Percentiles rank a stretch among this genome's conserved stretches.
Conservation (phyloP, 2,329 filamentous ascomycete genomes). For the Claviceps fusiformis region DNA sequence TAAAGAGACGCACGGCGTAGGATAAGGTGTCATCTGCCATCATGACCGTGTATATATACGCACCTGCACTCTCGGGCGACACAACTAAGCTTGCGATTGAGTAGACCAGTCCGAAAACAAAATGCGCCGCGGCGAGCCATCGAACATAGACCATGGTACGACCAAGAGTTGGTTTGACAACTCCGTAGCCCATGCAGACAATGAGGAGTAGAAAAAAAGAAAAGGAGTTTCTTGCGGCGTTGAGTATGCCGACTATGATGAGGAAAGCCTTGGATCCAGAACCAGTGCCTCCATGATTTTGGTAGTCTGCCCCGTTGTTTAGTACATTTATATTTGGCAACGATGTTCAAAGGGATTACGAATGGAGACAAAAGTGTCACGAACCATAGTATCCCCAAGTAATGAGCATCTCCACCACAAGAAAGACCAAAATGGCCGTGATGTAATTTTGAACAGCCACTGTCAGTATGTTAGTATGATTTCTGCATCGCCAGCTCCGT, state of each 20-base stretch:
- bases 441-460: constrained; percentile 98
- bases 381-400: constrained; percentile 94
- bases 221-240: constrained; percentile 90
- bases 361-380: constrained; percentile 10
- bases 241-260: constrained; percentile 82
- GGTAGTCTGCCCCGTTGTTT: constrained; percentile 51
- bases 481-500: no score
- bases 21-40: not conserved
- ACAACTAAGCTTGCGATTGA: constrained; percentile 79
- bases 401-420: constrained; percentile 93
- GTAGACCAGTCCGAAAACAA: constrained; percentile 89
- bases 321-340: constrained; percentile 13
- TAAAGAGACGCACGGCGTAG: not conserved
- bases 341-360: not conserved
- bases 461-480: constrained; percentile 16
- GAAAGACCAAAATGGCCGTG: constrained; percentile 86
- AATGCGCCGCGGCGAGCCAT: constrained; percentile 81
- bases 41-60: constrained; percentile 11
- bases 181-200: constrained; percentile 98
- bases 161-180: constrained; percentile 85
- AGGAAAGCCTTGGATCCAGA: constrained; percentile 72
- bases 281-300: constrained; percentile 81
- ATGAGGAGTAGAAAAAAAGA: constrained; percentile 97
- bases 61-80: constrained; percentile 70
- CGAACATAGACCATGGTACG: constrained; percentile 91